Percentiles rank a stretch among this genome's conserved stretches.
phyloP scores from a whole-genome alignment of 2,329 filamentous ascomycete species.

The Orbilia javanica region DNA sequence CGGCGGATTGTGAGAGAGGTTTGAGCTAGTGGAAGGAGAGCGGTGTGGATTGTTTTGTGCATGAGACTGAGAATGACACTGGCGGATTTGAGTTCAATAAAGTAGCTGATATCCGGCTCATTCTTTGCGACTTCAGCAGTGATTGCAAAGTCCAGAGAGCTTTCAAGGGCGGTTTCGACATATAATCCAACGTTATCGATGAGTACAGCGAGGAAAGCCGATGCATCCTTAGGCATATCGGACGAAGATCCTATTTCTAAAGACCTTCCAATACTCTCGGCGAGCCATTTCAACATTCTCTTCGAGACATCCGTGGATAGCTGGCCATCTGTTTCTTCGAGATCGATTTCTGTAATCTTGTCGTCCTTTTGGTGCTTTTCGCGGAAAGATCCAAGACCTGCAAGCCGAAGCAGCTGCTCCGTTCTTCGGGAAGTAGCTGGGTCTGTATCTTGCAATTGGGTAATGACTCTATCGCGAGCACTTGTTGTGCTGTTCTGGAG shows the following conservation, averaged over 20 bases:
- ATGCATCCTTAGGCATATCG: slow-evolving; percentile 72
- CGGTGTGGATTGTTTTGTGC: slow-evolving; percentile 89
- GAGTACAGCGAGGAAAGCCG: slow-evolving; percentile 56
- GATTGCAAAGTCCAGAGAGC: slow-evolving; percentile 78
- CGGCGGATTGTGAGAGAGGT: slow-evolving; percentile 89
- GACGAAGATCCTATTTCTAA: slow-evolving; percentile 87
- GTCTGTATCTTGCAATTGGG: slow-evolving; percentile 54
- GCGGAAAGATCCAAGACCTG: slow-evolving; percentile 69
- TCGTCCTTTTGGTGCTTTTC: slow-evolving; percentile 66
- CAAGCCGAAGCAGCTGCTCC: slow-evolving; percentile 87
- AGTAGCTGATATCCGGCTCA: slow-evolving; percentile 88
- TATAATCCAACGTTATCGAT: slow-evolving; percentile 65
- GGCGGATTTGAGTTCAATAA: slow-evolving; percentile 81
- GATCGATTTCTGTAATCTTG: slow-evolving; percentile 61
- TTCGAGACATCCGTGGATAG: slow-evolving; percentile 90
- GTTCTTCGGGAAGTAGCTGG: slow-evolving; percentile 77
- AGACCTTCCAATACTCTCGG: slow-evolving; percentile 90
- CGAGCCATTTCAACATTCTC: slow-evolving; percentile 96
- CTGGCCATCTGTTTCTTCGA: slow-evolving; percentile 81
- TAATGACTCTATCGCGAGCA: slow-evolving; percentile 60
- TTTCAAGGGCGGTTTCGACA: slow-evolving; percentile 76
- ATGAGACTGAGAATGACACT: slow-evolving; percentile 93
- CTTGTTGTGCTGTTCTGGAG: slow-evolving; percentile 54
- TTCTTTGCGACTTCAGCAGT: slow-evolving; percentile 82
- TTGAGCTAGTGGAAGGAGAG: slow-evolving; percentile 88